Conservation (phyloP, 179 eudicot genomes). For the Spinacia oleracea region DNA sequence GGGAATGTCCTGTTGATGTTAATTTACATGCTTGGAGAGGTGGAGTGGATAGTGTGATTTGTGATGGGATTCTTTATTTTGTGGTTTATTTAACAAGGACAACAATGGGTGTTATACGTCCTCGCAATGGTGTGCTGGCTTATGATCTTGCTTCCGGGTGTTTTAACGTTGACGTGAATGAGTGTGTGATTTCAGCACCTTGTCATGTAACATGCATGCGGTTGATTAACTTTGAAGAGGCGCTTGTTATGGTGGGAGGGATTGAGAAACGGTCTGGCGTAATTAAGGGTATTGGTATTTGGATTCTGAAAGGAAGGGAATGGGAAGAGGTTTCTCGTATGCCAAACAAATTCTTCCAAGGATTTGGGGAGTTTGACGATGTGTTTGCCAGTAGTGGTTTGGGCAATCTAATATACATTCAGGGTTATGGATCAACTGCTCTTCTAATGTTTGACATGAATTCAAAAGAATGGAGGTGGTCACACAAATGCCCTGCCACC, state of each 20-base stretch:
- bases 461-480: conserved; percentile 42
- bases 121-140: conserved; percentile 34
- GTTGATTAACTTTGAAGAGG: conserved; percentile 34
- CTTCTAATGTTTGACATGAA: conserved; percentile 41
- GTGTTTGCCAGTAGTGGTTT: conserved; percentile 39
- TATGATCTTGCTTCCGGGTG: conserved; percentile 27
- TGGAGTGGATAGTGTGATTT: conserved; percentile 36
- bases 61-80: conserved; percentile 36
- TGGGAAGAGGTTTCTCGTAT: conserved; percentile 45
- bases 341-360: conserved; percentile 37
- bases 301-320: conserved; percentile 35
- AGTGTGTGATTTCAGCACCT: conserved; percentile 32
- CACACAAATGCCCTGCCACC: conserved; percentile 31
- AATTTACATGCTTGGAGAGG: conserved; percentile 38
- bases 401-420: conserved; percentile 36
- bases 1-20: conserved; percentile 30
- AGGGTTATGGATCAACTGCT: conserved; percentile 38
- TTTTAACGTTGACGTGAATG: conserved; percentile 14
- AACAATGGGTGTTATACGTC: not conserved
- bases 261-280: conserved; percentile 37
- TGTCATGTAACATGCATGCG: conserved; percentile 38
- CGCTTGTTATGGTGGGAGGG: conserved; percentile 46
- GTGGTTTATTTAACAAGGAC: conserved; percentile 29
- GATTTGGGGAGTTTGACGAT: conserved; percentile 43
- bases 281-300: conserved; percentile 36